Base-by-base conservation (phyloP, 495 filamentous ascomycete species). In the Neurospora sp. region DNA sequence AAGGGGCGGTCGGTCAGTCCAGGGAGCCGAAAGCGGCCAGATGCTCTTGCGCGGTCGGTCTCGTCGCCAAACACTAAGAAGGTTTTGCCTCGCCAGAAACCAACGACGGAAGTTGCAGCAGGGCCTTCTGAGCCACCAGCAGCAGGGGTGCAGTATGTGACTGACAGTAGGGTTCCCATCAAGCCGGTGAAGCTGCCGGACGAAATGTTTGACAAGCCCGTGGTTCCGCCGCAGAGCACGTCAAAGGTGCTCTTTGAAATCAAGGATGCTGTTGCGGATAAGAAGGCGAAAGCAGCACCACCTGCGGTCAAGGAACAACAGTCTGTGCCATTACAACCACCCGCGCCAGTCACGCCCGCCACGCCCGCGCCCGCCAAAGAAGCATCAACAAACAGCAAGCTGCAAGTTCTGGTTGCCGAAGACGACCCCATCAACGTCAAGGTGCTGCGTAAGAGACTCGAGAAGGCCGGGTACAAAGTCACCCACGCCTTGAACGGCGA, bases 401-500 rank as follows among this genome's bases (percentile, higher is more conserved):
- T 94, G 38, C 86, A 85, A 39, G 88, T 97, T 3, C 84, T 97
- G 20, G 88, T 97, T 10, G 95, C 95, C 0, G 95, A 98, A 79
- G 95, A 98, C 75, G 94, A 98, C 76, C 94, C 94, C 0, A 88
- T 97, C 76, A 98, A 98, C 74, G 92, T 91, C 80, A 94, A 90
- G 76, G 94, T 98, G 72, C 82, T 97, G 9, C 86, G 90, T 74
- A 98, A 97, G 78, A 85, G 95, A 20, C 82, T 98, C 5, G 89
- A 93, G 71, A 96, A 94, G 79, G 78, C 90, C 4, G 93, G 94
- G 0, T 92, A 97, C 77, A 83, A 85, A 18, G 91, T 96, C 0
- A 80, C 85, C 16, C 81, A 94, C 53, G 94, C 93, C 0, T 82
- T 91, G 20, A 97, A 98, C 76, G 95, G 95, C 2, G 90, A 97